A percentile compares a stretch with the other conserved stretches of the same genome.
Evolutionary conservation across 129 eudicot genomes (phyloP).

Genomic region (Arctium minus): DNA sequence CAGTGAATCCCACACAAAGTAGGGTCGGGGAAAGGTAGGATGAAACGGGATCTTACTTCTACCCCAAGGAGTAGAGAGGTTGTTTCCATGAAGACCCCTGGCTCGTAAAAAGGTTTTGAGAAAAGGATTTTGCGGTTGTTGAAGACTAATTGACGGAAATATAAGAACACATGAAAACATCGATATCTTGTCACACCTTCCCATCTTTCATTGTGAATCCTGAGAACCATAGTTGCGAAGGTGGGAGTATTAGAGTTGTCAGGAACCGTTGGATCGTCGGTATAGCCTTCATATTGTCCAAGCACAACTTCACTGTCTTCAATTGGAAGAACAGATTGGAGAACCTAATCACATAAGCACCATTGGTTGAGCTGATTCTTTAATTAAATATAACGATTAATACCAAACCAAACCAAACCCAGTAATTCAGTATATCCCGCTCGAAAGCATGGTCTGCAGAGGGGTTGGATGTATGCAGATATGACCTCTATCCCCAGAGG

Average conservation of each 20-base stretch:
- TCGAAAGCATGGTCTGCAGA: background rate
- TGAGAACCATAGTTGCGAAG: slow-evolving; percentile 77
- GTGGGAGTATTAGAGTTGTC: slow-evolving; percentile 94
- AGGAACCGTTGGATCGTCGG: slow-evolving; percentile 92
- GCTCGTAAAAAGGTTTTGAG: background rate
- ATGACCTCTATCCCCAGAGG: background rate
- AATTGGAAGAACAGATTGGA: slow-evolving; percentile 75
- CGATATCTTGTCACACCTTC: slow-evolving; percentile 50
- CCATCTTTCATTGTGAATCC: slow-evolving; percentile 98
- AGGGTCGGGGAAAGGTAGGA: no score
- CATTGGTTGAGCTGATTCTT: background rate
- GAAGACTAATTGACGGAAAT: background rate
- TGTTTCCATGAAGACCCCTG: background rate
- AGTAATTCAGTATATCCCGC: background rate
- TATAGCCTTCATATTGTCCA: slow-evolving; percentile 95
- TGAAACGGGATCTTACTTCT: no score
- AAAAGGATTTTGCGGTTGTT: background rate
- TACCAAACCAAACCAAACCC: background rate
- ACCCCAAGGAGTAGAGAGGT: no score
- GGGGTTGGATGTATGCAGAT: background rate
- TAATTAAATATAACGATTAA: background rate
- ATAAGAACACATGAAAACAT: background rate
- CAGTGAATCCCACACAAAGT: no score
- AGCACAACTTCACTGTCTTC: slow-evolving; percentile 91
- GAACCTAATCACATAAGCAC: slow-evolving; percentile 52